Percentiles rank a stretch among this genome's conserved stretches.
Conservation (phyloP, 305 asterid species). For the Fraxinus nigra region DNA sequence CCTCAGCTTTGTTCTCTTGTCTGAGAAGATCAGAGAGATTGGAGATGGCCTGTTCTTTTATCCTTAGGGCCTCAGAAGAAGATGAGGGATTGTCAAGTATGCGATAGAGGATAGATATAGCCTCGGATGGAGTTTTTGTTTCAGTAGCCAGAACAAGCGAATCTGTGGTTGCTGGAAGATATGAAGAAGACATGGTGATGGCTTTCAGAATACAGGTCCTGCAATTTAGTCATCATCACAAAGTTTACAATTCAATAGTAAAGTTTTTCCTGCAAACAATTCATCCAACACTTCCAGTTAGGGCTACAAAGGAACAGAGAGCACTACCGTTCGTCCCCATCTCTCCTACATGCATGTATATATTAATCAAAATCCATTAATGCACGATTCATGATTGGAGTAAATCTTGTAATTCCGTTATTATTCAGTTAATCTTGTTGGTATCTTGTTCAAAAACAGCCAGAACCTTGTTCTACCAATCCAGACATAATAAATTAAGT, state of each 20-base stretch:
- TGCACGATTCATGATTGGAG: background rate
- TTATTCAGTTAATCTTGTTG: background rate
- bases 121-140: conserved; percentile 51
- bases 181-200: conserved; percentile 39
- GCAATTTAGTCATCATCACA: conserved; percentile 10
- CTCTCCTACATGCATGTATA: background rate
- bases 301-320: background rate
- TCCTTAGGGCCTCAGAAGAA: conserved; percentile 53
- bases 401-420: background rate
- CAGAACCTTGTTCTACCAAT: background rate
- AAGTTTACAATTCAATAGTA: background rate
- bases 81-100: conserved; percentile 52
- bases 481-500: background rate
- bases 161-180: conserved; percentile 45
- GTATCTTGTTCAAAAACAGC: background rate
- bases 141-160: conserved; percentile 49
- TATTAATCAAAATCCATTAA: background rate
- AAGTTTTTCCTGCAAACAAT: background rate
- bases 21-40: conserved; percentile 56
- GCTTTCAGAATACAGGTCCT: conserved; percentile 28
- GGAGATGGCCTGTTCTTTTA: conserved; percentile 55
- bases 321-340: background rate
- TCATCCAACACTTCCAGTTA: background rate
- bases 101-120: conserved; percentile 47
- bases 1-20: conserved; percentile 52